Evolutionary conservation across 768 basidiomycete species (phyloP).

Genomic region (Lactarius psammicola): DNA sequence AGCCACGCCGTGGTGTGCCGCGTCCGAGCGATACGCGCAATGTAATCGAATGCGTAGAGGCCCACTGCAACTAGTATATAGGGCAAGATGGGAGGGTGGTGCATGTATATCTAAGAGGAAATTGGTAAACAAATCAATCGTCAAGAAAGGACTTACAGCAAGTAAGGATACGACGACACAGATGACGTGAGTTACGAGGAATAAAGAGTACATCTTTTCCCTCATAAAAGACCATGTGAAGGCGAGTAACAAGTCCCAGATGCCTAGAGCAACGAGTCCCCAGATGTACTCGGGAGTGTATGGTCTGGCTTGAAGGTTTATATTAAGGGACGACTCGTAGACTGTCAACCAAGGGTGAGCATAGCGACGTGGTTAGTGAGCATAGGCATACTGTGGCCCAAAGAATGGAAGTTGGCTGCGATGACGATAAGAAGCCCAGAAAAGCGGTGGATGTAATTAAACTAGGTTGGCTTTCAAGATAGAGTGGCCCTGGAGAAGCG

Average conservation of each 20-base stretch:
- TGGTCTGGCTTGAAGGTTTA: background rate
- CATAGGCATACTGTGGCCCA: constrained; percentile 40
- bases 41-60: constrained; percentile 47
- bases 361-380: background rate
- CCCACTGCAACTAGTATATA: constrained; percentile 43
- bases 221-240: constrained; percentile 44
- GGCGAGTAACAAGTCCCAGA: constrained; percentile 40
- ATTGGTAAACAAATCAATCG: background rate
- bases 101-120: constrained; percentile 27
- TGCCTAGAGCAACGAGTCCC: constrained; percentile 39
- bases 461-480: constrained; percentile 33
- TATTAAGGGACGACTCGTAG: constrained; percentile 4
- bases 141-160: constrained; percentile 30
- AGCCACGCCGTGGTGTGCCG: constrained; percentile 46
- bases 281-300: constrained; percentile 4
- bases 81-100: constrained; percentile 34
- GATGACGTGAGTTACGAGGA: constrained; percentile 42
- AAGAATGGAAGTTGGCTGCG: constrained; percentile 42
- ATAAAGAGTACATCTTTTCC: constrained; percentile 43
- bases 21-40: constrained; percentile 46
- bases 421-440: constrained; percentile 44
- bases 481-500: too few species aligned
- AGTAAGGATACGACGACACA: constrained; percentile 43
- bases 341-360: constrained; percentile 10
- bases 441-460: constrained; percentile 58